Evolutionary conservation across 2,329 filamentous ascomycete genomes (phyloP).

Genomic region (Dendryphion nanum): DNA sequence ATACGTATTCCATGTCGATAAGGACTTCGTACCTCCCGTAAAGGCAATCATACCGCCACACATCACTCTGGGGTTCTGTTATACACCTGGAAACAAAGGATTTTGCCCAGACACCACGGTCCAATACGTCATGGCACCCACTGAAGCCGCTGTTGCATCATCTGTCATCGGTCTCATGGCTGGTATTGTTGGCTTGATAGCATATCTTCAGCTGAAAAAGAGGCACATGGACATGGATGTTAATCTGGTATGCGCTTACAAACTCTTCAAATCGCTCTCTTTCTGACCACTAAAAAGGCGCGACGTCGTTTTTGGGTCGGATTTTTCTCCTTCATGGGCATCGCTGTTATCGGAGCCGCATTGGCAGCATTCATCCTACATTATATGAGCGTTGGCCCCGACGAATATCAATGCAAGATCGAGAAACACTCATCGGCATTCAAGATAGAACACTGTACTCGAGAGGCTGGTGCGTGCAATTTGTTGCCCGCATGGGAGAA

Average conservation of each 20-base stretch:
- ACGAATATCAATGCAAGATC: constrained; percentile 3
- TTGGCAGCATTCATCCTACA: constrained; percentile 3
- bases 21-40: too few species aligned
- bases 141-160: constrained; percentile 4
- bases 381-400: constrained; percentile 2
- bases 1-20: neutral
- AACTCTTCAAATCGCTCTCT: neutral
- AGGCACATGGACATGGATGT: constrained; percentile 2
- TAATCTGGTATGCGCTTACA: constrained; percentile 1
- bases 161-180: constrained; percentile 2
- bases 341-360: constrained; percentile 1
- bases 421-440: neutral
- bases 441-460: constrained; percentile 1
- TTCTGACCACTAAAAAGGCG: neutral
- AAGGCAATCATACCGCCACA: too few species aligned
- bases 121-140: constrained; percentile 1
- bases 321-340: neutral
- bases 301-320: constrained; percentile 5
- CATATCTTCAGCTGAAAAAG: constrained; percentile 2
- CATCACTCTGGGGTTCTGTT: too few species aligned
- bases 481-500: neutral
- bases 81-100: too few species aligned
- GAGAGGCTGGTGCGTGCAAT: constrained; percentile 5
- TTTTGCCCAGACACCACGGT: too few species aligned
- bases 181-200: constrained; percentile 3